phyloP scores from a whole-genome alignment of 1,284 basidiomycete species.

The Pseudozyma thailandica region DNA sequence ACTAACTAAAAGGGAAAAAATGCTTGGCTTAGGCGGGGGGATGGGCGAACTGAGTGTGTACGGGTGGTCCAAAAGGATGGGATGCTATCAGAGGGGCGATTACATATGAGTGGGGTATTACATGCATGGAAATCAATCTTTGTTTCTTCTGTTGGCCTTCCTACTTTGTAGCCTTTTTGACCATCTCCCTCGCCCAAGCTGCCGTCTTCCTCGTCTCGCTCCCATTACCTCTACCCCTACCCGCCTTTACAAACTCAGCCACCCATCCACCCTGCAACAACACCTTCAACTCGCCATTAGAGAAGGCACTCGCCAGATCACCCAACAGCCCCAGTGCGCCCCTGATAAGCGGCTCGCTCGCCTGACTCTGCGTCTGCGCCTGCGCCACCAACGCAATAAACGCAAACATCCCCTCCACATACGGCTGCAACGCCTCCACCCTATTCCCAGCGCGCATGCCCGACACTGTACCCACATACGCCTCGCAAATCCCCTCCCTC shows the following conservation, averaged over 20 bases:
- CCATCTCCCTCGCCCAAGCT: constrained; percentile 72
- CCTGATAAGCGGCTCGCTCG: constrained; percentile 79
- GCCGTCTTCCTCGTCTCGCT: constrained; percentile 71
- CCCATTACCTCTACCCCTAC: constrained; percentile 70
- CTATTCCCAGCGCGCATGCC: constrained; percentile 86
- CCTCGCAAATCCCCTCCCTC: constrained; percentile 94
- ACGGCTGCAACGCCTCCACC: constrained; percentile 77
- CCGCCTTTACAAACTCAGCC: constrained; percentile 77
- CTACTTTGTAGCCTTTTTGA: constrained; percentile 57
- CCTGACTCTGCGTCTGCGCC: constrained; percentile 78
- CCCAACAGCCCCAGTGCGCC: constrained; percentile 86
- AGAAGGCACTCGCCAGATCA: constrained; percentile 85
- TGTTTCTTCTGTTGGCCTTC: neutral
- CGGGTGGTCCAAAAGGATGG: neutral
- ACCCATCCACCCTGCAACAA: constrained; percentile 85
- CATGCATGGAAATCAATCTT: constrained; percentile 27
- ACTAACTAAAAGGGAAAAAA: too few species aligned
- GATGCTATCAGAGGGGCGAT: neutral
- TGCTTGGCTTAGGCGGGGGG: too few species aligned
- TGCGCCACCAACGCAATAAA: constrained; percentile 82
- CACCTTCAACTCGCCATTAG: constrained; percentile 72
- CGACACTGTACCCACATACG: constrained; percentile 92
- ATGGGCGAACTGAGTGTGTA: too few species aligned
- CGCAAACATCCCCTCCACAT: constrained; percentile 81
- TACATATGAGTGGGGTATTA: constrained; percentile 28